phyloP scores from a whole-genome alignment of 371 early-diverging fungal species.

The Conidiobolus incongruus region DNA sequence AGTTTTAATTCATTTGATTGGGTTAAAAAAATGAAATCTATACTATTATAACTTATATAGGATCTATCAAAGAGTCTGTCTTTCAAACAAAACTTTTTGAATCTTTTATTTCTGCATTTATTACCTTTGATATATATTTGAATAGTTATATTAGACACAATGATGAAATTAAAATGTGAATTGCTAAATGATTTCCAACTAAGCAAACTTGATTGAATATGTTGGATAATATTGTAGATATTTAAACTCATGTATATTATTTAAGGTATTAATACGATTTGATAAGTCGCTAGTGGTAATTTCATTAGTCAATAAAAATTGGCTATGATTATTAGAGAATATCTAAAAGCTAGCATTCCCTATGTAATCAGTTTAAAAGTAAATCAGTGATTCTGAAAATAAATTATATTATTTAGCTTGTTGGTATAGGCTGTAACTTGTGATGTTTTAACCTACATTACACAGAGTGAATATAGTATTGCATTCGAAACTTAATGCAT shows the following conservation, averaged over 20 bases:
- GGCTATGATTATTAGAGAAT: conserved; percentile 63
- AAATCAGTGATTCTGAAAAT: background rate
- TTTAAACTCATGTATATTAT: background rate
- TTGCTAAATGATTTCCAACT: conserved; percentile 43
- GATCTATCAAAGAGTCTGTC: conserved; percentile 12
- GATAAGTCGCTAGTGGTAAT: conserved; percentile 61
- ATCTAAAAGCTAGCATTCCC: conserved; percentile 63
- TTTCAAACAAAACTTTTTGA: conserved; percentile 64
- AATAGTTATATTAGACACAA: conserved; percentile 34
- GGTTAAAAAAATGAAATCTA: conserved; percentile 66
- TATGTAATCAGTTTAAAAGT: conserved; percentile 17
- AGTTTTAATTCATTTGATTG: no score
- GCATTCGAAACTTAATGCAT: conserved; percentile 55
- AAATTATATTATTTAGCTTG: background rate
- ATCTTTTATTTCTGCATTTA: conserved; percentile 43
- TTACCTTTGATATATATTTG: conserved; percentile 62
- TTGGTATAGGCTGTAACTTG: conserved; percentile 17
- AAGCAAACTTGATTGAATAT: conserved; percentile 75
- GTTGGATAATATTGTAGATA: conserved; percentile 57
- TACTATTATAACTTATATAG: conserved; percentile 34
- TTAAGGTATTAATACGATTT: background rate
- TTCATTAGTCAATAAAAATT: conserved; percentile 27
- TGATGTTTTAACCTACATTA: conserved; percentile 47
- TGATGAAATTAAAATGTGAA: conserved; percentile 52
- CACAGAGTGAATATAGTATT: conserved; percentile 21